A percentile compares a stretch with the other conserved stretches of the same genome.
phyloP scores from a whole-genome alignment of 331 rosid genomes.

The Pyrus hybrid region DNA sequence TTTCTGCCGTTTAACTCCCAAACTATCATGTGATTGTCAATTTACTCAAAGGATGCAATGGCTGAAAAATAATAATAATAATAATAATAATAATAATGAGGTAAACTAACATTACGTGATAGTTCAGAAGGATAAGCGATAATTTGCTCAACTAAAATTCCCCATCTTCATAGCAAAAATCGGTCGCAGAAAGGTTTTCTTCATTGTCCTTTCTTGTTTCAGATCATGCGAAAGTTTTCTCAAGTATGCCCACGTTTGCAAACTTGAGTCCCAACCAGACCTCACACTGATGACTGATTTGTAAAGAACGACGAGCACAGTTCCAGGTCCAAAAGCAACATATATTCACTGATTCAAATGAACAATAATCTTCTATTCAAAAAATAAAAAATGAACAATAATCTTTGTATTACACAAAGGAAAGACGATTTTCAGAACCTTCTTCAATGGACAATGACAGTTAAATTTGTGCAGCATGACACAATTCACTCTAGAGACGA shows the following conservation, averaged over 20 bases:
- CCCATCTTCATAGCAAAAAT: background rate
- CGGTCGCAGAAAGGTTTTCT: background rate
- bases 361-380: background rate
- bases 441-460: background rate
- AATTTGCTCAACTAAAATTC: background rate
- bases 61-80: no score
- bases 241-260: background rate
- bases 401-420: background rate
- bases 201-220: background rate
- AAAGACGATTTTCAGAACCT: conserved; percentile 5
- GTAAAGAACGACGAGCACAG: background rate
- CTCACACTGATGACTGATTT: background rate
- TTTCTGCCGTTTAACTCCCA: no score
- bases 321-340: background rate
- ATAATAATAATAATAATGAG: no score
- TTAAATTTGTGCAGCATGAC: conserved; percentile 5
- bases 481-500: conserved; percentile 6
- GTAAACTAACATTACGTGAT: background rate
- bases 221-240: background rate
- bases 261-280: background rate
- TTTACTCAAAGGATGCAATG: no score
- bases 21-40: no score
- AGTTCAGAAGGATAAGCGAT: no score
- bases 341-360: background rate
- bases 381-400: background rate